Conservation (phyloP, 331 rosid species). For the Stylosanthes scabra region DNA sequence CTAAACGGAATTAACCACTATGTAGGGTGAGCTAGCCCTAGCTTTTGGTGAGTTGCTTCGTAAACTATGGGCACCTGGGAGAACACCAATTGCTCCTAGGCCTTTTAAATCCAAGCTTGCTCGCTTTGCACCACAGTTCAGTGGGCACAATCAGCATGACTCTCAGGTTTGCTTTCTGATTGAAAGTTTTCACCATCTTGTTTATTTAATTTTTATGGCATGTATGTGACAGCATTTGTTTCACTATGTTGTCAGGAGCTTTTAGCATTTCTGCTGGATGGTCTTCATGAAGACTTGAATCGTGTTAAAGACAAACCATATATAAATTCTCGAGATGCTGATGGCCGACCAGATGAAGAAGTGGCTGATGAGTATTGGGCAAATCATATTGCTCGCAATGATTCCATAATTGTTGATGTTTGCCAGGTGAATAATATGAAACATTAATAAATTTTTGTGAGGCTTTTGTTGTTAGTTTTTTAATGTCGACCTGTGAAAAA, state of each 20-base stretch:
- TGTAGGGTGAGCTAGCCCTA: conserved; percentile 93
- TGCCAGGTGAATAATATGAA: conserved; percentile 82
- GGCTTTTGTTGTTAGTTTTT: conserved; percentile 25
- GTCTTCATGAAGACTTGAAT: conserved; percentile 98
- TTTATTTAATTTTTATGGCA: conserved; percentile 8
- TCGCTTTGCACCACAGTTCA: conserved; percentile 99
- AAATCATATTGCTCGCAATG: conserved; percentile 97
- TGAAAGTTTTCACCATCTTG: conserved; percentile 8
- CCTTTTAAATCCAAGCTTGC: conserved; percentile 94
- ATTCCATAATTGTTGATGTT: conserved; percentile 96
- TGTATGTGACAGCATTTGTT: conserved; percentile 43
- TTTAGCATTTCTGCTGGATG: conserved; percentile 96
- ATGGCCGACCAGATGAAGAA: conserved; percentile 98
- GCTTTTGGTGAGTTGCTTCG: conserved; percentile 98
- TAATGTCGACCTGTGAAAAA: conserved; percentile 28
- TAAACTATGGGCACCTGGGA: conserved; percentile 98
- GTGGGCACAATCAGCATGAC: conserved; percentile 98
- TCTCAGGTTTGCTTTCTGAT: conserved; percentile 80
- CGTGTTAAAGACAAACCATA: conserved; percentile 97
- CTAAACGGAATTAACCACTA: conserved; percentile 38
- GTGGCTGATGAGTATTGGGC: conserved; percentile 99
- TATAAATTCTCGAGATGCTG: conserved; percentile 93
- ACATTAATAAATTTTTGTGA: neutral
- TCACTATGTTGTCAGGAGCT: conserved; percentile 76
- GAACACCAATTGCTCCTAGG: conserved; percentile 93